Evolutionary conservation across 1,284 basidiomycete genomes (phyloP).

Genomic region (Pterula multifida): DNA sequence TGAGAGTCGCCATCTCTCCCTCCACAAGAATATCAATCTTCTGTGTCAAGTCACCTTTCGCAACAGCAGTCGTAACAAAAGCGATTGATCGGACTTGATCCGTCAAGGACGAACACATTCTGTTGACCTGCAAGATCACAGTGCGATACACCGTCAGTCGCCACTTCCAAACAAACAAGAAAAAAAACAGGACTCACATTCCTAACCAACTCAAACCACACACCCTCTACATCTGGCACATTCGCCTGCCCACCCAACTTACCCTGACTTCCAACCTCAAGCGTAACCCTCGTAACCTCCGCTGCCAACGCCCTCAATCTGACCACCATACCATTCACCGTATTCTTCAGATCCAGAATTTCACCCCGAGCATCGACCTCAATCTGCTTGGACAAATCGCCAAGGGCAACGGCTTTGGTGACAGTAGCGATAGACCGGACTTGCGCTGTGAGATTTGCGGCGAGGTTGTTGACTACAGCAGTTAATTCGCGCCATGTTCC

Average conservation of each 20-base stretch:
- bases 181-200: slow-evolving; percentile 45
- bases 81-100: slow-evolving; percentile 93
- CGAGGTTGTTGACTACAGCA: slow-evolving; percentile 82
- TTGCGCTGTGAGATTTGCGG: slow-evolving; percentile 91
- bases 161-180: neutral
- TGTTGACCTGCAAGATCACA: slow-evolving; percentile 53
- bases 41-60: slow-evolving; percentile 79
- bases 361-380: slow-evolving; percentile 95
- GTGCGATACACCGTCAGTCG: slow-evolving; percentile 3
- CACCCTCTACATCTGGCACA: slow-evolving; percentile 90
- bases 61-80: slow-evolving; percentile 87
- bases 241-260: slow-evolving; percentile 87
- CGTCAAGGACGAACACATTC: slow-evolving; percentile 88
- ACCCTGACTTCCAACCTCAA: slow-evolving; percentile 75
- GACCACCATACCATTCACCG: slow-evolving; percentile 96
- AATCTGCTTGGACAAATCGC: slow-evolving; percentile 93
- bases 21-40: slow-evolving; percentile 88
- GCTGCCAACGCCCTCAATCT: slow-evolving; percentile 82
- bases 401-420: slow-evolving; percentile 95
- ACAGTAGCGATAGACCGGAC: slow-evolving; percentile 85
- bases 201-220: slow-evolving; percentile 85
- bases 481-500: slow-evolving; percentile 92
- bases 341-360: slow-evolving; percentile 90
- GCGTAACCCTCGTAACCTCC: slow-evolving; percentile 81
- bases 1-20: slow-evolving; percentile 82